Percentiles rank a stretch among this genome's conserved stretches.
phyloP scores from a whole-genome alignment of 805 yeast species.

The Kuraishia hungarica region DNA sequence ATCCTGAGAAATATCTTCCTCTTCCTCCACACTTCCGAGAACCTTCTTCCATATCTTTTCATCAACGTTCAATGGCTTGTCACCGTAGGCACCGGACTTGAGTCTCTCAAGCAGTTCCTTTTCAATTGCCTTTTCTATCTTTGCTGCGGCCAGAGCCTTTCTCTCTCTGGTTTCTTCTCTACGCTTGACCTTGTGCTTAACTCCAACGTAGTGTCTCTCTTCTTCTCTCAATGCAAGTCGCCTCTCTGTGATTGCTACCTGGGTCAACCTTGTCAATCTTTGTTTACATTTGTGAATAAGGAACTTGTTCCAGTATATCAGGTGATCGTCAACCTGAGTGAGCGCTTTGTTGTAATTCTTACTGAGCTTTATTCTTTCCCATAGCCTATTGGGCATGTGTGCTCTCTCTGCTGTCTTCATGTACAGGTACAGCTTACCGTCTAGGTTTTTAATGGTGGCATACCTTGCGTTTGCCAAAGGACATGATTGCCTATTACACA shows the following conservation, averaged over 20 bases:
- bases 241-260: slow-evolving; percentile 92
- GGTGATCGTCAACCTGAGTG: slow-evolving; percentile 78
- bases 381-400: slow-evolving; percentile 84
- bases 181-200: slow-evolving; percentile 88
- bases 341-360: slow-evolving; percentile 86
- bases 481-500: slow-evolving; percentile 89
- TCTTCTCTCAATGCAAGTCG: slow-evolving; percentile 84
- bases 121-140: slow-evolving; percentile 93
- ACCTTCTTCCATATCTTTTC: slow-evolving; percentile 94
- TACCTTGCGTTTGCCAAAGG: slow-evolving; percentile 92
- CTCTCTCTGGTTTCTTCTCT: slow-evolving; percentile 93
- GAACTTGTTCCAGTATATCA: slow-evolving; percentile 90
- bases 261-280: slow-evolving; percentile 88
- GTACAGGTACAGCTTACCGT: slow-evolving; percentile 74
- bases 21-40: slow-evolving; percentile 56
- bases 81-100: slow-evolving; percentile 98
- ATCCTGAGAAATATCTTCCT: slow-evolving; percentile 49
- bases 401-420: slow-evolving; percentile 98
- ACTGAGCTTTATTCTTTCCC: slow-evolving; percentile 91
- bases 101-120: slow-evolving; percentile 90
- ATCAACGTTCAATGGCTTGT: slow-evolving; percentile 93
- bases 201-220: slow-evolving; percentile 89
- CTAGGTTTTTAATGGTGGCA: slow-evolving; percentile 77
- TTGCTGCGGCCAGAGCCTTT: slow-evolving; percentile 94
- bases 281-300: slow-evolving; percentile 92